Evolutionary conservation across 208 protist species (phyloP).

Genomic region (Crithidia sp.): DNA sequence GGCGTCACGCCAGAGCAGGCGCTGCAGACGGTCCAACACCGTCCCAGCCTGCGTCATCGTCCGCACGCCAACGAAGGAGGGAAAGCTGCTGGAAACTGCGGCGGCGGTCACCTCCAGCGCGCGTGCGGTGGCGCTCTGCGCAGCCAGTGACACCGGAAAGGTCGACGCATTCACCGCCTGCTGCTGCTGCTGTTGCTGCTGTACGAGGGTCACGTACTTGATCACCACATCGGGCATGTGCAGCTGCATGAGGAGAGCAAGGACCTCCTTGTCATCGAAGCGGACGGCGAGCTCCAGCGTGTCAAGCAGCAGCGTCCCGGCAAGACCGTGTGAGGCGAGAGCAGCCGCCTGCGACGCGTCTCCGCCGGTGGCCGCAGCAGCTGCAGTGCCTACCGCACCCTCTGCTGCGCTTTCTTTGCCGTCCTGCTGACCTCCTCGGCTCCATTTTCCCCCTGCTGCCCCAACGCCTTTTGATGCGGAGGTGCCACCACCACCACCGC

Average conservation of each 20-base stretch:
- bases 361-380: neutral
- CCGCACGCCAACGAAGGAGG: constrained; percentile 36
- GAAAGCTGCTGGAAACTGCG: constrained; percentile 34
- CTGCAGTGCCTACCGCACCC: neutral
- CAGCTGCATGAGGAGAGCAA: constrained; percentile 55
- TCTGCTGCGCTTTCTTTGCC: neutral
- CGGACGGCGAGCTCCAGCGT: constrained; percentile 75
- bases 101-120: constrained; percentile 15
- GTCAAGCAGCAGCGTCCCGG: constrained; percentile 59
- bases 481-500: neutral
- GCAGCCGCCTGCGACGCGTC: neutral
- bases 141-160: neutral
- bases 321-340: constrained; percentile 15
- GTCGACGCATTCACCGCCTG: constrained; percentile 2
- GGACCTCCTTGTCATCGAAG: constrained; percentile 68
- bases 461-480: neutral
- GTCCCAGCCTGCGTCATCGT: constrained; percentile 30
- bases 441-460: neutral
- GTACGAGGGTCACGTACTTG: constrained; percentile 21
- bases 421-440: neutral
- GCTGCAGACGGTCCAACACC: constrained; percentile 46
- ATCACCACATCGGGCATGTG: constrained; percentile 35
- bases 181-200: constrained; percentile 23
- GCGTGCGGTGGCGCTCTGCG: constrained; percentile 14
- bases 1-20: constrained; percentile 50